Conservation (phyloP, 192 early-diverging fungal species). For the Podila clonocystis region DNA sequence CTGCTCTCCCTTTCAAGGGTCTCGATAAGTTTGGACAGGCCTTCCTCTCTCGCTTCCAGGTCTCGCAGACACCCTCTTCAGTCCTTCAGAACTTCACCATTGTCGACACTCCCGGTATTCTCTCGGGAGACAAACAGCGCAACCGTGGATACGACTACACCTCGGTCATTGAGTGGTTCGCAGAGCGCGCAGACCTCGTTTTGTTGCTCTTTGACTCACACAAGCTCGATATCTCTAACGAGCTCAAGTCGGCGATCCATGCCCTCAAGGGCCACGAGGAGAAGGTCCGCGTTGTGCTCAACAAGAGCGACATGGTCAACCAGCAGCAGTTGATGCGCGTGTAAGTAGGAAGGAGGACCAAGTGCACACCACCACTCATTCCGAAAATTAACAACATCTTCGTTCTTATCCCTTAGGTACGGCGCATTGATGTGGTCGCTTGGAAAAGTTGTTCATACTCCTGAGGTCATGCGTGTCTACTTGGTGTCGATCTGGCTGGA, state of each 20-base stretch:
- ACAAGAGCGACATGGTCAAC: conserved; percentile 86
- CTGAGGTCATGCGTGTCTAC: conserved; percentile 88
- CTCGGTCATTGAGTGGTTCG: conserved; percentile 85
- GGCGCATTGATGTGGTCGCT: conserved; percentile 94
- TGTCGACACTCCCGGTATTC: conserved; percentile 86
- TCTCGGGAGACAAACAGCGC: conserved; percentile 84
- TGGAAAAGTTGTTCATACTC: conserved; percentile 83
- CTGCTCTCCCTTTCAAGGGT: conserved; percentile 79
- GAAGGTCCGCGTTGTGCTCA: conserved; percentile 83
- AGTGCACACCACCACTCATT: too few species aligned
- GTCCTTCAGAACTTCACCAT: conserved; percentile 82
- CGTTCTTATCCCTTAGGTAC: conserved; percentile 54
- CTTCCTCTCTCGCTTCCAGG: conserved; percentile 86
- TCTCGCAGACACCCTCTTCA: conserved; percentile 79
- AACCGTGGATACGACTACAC: conserved; percentile 84
- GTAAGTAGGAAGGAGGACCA: conserved; percentile 47
- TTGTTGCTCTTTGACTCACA: conserved; percentile 85
- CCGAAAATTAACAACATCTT: background rate
- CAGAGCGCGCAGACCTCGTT: conserved; percentile 83
- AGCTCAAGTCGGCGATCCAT: conserved; percentile 81
- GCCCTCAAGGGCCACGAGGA: conserved; percentile 81
- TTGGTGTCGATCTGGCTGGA: conserved; percentile 80
- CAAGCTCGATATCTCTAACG: conserved; percentile 88
- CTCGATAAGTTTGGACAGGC: conserved; percentile 79
- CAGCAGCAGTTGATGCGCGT: conserved; percentile 88